phyloP scores from a whole-genome alignment of 495 filamentous ascomycete genomes.

The Penicillium verhagenii region DNA sequence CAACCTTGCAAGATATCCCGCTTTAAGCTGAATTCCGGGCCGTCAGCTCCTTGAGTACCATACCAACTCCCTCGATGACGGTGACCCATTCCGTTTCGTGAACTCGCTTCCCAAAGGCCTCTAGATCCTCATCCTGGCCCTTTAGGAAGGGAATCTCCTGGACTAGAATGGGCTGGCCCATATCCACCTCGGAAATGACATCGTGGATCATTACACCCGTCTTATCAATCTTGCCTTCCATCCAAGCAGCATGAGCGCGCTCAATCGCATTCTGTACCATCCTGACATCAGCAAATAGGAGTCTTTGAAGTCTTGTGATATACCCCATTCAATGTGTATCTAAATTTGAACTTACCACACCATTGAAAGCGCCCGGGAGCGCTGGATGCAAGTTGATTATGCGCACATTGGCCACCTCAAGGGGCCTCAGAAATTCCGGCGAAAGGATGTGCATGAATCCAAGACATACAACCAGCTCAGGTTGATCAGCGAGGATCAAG shows the following conservation, averaged over 20 bases:
- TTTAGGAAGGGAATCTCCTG: conserved; percentile 67
- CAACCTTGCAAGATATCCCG: neutral
- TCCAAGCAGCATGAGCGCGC: conserved; percentile 72
- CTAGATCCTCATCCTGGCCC: conserved; percentile 59
- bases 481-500: conserved; percentile 63
- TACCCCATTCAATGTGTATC: neutral
- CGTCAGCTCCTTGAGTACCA: conserved; percentile 51
- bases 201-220: conserved; percentile 95
- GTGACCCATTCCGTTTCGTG: conserved; percentile 68
- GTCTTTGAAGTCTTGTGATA: too few species aligned
- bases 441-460: conserved; percentile 60
- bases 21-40: conserved; percentile 26
- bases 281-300: neutral
- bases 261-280: conserved; percentile 61
- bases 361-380: conserved; percentile 73
- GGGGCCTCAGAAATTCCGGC: conserved; percentile 61
- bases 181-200: conserved; percentile 82
- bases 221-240: conserved; percentile 66
- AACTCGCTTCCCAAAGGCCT: conserved; percentile 66
- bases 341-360: conserved; percentile 47
- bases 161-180: conserved; percentile 71
- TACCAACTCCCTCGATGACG: conserved; percentile 65
- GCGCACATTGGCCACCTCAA: conserved; percentile 56
- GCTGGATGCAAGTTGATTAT: conserved; percentile 91
- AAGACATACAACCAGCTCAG: conserved; percentile 67